Evolutionary conservation across 2,329 filamentous ascomycete genomes (phyloP).

Genomic region (Orbilia oligospora): DNA sequence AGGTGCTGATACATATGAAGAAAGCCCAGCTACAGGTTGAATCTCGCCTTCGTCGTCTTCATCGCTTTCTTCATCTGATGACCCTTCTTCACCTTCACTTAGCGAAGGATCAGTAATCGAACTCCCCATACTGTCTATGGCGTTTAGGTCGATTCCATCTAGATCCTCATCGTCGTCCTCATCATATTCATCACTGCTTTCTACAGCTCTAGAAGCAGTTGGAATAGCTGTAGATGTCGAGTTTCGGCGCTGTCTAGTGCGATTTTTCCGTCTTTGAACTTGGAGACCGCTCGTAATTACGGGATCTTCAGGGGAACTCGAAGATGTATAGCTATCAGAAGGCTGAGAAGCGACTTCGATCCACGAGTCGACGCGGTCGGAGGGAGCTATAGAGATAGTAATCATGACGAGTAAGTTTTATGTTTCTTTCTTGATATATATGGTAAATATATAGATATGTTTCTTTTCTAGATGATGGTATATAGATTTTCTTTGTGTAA

Average conservation of each 20-base stretch:
- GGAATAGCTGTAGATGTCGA: slow-evolving; percentile 55
- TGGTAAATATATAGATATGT: background rate
- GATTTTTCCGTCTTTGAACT: slow-evolving; percentile 56
- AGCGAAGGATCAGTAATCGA: slow-evolving; percentile 57
- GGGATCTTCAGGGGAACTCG: slow-evolving; percentile 80
- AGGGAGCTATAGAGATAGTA: slow-evolving; percentile 54
- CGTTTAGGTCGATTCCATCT: slow-evolving; percentile 53
- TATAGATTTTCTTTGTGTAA: slow-evolving; percentile 2
- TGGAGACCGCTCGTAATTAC: slow-evolving; percentile 87
- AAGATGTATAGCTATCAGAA: slow-evolving; percentile 72
- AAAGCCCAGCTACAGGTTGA: slow-evolving; percentile 49
- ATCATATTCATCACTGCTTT: slow-evolving; percentile 56
- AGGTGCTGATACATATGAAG: slow-evolving; percentile 33
- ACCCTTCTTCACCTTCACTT: slow-evolving; percentile 56
- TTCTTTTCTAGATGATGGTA: slow-evolving; percentile 2
- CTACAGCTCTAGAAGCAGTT: slow-evolving; percentile 38
- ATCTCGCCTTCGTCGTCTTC: slow-evolving; percentile 51
- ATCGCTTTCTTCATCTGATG: slow-evolving; percentile 37
- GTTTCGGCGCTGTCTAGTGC: slow-evolving; percentile 45
- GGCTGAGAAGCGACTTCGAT: slow-evolving; percentile 93
- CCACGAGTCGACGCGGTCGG: slow-evolving; percentile 80
- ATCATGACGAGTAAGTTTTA: slow-evolving; percentile 53
- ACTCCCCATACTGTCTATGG: slow-evolving; percentile 53
- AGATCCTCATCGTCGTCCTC: slow-evolving; percentile 57
- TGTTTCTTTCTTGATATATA: slow-evolving; percentile 5